Conservation (phyloP, 108 stramenopile species). For the Chaetoceros muelleri region DNA sequence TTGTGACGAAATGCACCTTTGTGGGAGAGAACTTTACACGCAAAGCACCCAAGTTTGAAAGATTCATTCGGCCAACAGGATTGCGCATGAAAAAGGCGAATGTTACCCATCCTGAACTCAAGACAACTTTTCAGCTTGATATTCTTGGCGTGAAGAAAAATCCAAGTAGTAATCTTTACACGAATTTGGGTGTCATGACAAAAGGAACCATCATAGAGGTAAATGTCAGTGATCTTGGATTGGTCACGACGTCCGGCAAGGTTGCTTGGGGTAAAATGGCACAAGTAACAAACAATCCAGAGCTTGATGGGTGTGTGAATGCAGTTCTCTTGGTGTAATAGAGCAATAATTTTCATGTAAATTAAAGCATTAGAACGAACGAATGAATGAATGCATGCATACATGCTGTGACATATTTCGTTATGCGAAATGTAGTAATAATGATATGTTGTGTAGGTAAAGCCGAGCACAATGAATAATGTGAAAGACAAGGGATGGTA, state of each 20-base stretch:
- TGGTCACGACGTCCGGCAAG: conserved; percentile 97
- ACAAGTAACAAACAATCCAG: conserved; percentile 97
- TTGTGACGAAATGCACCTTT: conserved; percentile 98
- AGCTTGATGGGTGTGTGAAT: conserved; percentile 91
- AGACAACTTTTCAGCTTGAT: conserved; percentile 97
- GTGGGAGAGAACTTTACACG: conserved; percentile 96
- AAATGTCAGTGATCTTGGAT: conserved; percentile 93
- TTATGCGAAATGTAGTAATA: no score
- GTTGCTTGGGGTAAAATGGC: conserved; percentile 99
- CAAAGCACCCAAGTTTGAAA: conserved; percentile 99
- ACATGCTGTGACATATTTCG: no score
- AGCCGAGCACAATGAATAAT: no score
- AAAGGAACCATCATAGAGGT: conserved; percentile 99
- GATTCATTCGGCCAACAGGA: conserved; percentile 97
- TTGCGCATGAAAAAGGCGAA: conserved; percentile 98
- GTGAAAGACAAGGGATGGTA: no score
- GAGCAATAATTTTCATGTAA: not conserved
- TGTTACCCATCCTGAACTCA: conserved; percentile 99
- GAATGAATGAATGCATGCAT: no score
- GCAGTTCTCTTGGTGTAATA: conserved; percentile 76
- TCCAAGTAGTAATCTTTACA: conserved; percentile 85
- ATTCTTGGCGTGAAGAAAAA: conserved; percentile 99
- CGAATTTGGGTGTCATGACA: conserved; percentile 96
- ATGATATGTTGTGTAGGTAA: no score
- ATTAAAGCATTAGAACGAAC: not conserved